These are phyloP conservation scores for Podospora didyma DNA, from an alignment of 495 filamentous ascomycete species.

Conservation along the genomic window DNA sequence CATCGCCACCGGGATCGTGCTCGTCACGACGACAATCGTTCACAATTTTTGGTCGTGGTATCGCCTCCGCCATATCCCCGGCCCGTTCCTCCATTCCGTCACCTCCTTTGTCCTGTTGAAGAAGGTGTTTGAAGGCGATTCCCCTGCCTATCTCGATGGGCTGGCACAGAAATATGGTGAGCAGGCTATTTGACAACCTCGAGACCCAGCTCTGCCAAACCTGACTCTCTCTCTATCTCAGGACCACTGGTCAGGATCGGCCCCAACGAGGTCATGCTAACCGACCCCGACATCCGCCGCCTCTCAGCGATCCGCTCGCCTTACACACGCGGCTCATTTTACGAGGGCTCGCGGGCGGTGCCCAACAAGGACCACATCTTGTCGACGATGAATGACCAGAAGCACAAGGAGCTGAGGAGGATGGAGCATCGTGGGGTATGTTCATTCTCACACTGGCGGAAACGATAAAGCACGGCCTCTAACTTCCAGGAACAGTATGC, in stretches of 20 bases:
- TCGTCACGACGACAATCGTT: constrained; percentile 27
- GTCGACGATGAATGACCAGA: constrained; percentile 26
- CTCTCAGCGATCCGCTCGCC: constrained; percentile 31
- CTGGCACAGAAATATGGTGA: constrained; percentile 18
- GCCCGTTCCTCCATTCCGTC: constrained; percentile 14
- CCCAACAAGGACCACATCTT: constrained; percentile 23
- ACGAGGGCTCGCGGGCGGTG: constrained; percentile 25
- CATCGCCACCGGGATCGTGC: constrained; percentile 42
- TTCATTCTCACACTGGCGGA: not conserved
- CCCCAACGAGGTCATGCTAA: constrained; percentile 37
- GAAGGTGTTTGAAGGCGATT: constrained; percentile 7
- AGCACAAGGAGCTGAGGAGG: constrained; percentile 27
- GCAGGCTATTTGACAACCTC: not conserved
- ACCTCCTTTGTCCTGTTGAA: constrained; percentile 12
- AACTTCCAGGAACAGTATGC: not conserved
- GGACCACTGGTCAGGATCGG: constrained; percentile 40
- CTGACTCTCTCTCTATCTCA: constrained; percentile 2
- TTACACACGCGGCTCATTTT: constrained; percentile 24
- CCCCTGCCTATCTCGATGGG: constrained; percentile 10
- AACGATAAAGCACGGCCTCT: not conserved
- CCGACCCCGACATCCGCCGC: constrained; percentile 32
- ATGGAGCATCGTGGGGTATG: constrained; percentile 35
- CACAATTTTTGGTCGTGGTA: constrained; percentile 6
- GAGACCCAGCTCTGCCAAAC: not conserved
- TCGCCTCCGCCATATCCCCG: constrained; percentile 23